Conservation (phyloP, 2,329 filamentous ascomycete species). For the Scedosporium dehoogii region DNA sequence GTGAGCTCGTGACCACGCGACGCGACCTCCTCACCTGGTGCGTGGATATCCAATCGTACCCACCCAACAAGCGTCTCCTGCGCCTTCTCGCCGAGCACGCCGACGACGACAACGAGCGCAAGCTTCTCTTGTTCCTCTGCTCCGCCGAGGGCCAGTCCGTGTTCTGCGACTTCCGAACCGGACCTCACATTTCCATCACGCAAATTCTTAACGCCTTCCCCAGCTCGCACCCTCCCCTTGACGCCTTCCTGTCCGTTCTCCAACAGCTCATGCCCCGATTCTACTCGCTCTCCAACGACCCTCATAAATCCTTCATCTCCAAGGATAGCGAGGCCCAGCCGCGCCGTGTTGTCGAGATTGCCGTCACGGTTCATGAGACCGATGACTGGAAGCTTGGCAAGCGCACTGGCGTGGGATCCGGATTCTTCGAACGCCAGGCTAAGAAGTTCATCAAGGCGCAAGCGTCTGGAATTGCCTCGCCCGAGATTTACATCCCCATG, state of each 20-base stretch:
- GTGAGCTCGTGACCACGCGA: conserved; percentile 81
- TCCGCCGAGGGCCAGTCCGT: conserved; percentile 83
- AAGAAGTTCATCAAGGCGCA: conserved; percentile 60
- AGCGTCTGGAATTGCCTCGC: conserved; percentile 42
- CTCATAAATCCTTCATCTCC: conserved; percentile 61
- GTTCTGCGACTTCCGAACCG: conserved; percentile 91
- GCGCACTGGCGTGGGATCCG: conserved; percentile 81
- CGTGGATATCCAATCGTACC: conserved; percentile 83
- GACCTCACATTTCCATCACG: conserved; percentile 71
- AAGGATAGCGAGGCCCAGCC: conserved; percentile 44
- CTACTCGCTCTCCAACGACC: conserved; percentile 96
- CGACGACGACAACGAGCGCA: conserved; percentile 70
- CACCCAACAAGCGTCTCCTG: conserved; percentile 79
- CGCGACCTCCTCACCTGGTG: conserved; percentile 94
- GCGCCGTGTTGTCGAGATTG: conserved; percentile 82
- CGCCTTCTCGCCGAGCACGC: conserved; percentile 81
- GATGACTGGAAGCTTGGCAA: conserved; percentile 63
- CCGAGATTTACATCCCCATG: conserved; percentile 70
- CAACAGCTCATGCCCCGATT: conserved; percentile 94
- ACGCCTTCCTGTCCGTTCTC: conserved; percentile 68
- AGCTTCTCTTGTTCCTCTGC: conserved; percentile 76
- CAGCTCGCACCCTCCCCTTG: conserved; percentile 78
- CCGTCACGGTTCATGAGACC: conserved; percentile 89
- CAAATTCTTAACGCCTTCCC: conserved; percentile 90
- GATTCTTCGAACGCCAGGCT: conserved; percentile 85